Percentiles rank a stretch among this genome's conserved stretches.
Conservation (phyloP, 306 rosid species). For the Canavalia ensiformis region DNA sequence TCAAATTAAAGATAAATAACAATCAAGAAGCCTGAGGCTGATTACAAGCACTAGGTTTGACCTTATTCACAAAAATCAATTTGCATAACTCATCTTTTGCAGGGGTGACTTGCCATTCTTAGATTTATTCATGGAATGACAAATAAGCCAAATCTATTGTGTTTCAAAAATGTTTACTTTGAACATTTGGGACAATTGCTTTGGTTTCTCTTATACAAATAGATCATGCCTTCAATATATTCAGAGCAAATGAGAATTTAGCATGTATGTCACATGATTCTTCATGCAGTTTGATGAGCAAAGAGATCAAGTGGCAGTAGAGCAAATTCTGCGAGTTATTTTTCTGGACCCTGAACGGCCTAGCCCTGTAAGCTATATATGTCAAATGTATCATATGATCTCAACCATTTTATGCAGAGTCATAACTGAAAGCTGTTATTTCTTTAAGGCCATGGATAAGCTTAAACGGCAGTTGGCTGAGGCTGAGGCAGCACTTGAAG, state of each 20-base stretch:
- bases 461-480: conserved; percentile 87
- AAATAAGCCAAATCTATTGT: background rate
- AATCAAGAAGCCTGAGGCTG: background rate
- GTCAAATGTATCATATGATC: background rate
- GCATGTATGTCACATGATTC: conserved; percentile 12
- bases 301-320: conserved; percentile 87
- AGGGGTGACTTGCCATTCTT: background rate
- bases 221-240: conserved; percentile 13
- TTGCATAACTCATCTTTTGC: background rate
- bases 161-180: conserved; percentile 20
- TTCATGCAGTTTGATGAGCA: conserved; percentile 88
- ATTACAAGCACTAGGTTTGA: conserved; percentile 4
- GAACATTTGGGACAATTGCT: conserved; percentile 15
- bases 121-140: conserved; percentile 10
- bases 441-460: conserved; percentile 80
- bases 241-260: conserved; percentile 3
- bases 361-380: conserved; percentile 66
- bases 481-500: conserved; percentile 87
- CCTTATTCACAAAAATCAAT: background rate
- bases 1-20: conserved; percentile 3
- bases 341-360: conserved; percentile 85
- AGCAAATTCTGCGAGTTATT: conserved; percentile 87
- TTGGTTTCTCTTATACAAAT: conserved; percentile 8
- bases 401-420: background rate
- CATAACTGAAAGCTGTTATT: conserved; percentile 26